Conservation (phyloP, 139 green algal species). For the Chlorella sp. region DNA sequence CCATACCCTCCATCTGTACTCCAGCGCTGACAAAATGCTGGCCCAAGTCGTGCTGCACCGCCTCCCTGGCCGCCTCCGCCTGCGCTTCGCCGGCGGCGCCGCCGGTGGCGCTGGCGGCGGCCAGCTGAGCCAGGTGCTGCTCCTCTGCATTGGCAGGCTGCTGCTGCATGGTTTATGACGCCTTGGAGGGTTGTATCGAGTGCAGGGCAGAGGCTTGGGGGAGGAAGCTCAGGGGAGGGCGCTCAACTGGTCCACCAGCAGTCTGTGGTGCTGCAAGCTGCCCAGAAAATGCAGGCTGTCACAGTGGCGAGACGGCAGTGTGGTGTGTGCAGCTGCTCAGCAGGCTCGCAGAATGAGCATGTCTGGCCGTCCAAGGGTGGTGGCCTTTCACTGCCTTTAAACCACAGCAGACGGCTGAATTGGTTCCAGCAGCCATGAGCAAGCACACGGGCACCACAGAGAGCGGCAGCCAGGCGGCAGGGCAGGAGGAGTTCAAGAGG, state of each 20-base stretch:
- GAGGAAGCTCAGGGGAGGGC: too few relatives aligned
- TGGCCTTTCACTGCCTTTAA: too few relatives aligned
- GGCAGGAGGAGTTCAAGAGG: neutral
- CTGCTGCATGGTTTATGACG: too few relatives aligned
- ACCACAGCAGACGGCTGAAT: too few relatives aligned
- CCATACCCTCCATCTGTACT: neutral
- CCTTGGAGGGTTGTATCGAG: too few relatives aligned
- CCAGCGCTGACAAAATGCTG: neutral
- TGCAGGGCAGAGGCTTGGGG: too few relatives aligned
- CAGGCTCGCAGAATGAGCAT: too few relatives aligned
- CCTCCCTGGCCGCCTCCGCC: neutral
- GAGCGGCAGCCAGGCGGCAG: neutral
- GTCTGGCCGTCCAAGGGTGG: too few relatives aligned
- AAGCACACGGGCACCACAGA: conserved; percentile 1
- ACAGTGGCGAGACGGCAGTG: too few relatives aligned
- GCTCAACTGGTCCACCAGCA: too few relatives aligned
- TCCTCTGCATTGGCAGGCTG: neutral
- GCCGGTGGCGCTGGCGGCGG: neutral
- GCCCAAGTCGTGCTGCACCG: neutral
- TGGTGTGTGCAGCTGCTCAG: neutral
- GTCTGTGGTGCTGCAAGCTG: too few relatives aligned
- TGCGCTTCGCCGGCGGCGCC: neutral
- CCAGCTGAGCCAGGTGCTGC: neutral
- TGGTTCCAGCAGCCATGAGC: neutral
- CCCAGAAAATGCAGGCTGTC: too few relatives aligned